Evolutionary conservation across 768 basidiomycete species (phyloP).

Genomic region (Suillus weaverae): DNA sequence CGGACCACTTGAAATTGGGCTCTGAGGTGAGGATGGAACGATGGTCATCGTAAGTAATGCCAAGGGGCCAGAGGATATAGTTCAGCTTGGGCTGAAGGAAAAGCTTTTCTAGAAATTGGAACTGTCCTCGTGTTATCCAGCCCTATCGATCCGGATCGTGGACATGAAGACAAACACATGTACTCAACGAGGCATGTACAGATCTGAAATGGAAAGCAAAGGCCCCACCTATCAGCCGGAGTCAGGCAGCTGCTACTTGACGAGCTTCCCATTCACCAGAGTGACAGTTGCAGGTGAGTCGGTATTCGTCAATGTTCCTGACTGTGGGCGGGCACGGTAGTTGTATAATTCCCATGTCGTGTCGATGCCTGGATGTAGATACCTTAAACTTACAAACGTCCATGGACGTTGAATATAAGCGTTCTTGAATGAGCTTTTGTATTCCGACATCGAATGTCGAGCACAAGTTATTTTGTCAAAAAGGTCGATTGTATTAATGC

Average conservation of each 20-base stretch:
- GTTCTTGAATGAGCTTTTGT: background rate
- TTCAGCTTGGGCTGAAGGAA: slow-evolving; percentile 9
- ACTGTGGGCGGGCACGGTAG: background rate
- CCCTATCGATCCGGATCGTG: slow-evolving; percentile 29
- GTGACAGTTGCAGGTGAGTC: background rate
- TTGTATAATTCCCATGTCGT: background rate
- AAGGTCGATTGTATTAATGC: too few relatives aligned
- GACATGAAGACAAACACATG: slow-evolving; percentile 27
- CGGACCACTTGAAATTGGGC: slow-evolving; percentile 22
- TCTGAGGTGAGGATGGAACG: slow-evolving; percentile 18
- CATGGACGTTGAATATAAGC: background rate
- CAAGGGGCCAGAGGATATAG: slow-evolving; percentile 12
- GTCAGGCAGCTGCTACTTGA: background rate
- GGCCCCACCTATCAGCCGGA: background rate
- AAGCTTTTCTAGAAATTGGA: slow-evolving; percentile 30
- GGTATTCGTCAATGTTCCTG: background rate
- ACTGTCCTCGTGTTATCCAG: slow-evolving; percentile 32
- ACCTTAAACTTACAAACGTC: background rate
- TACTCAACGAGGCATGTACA: slow-evolving; percentile 12
- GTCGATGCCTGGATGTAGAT: background rate
- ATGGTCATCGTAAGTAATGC: slow-evolving; percentile 25
- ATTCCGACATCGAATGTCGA: background rate
- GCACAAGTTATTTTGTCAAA: background rate
- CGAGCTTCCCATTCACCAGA: background rate
- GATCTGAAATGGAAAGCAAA: slow-evolving; percentile 1